phyloP scores from a whole-genome alignment of 2,329 filamentous ascomycete species.

The Trichophyton verrucosum region DNA sequence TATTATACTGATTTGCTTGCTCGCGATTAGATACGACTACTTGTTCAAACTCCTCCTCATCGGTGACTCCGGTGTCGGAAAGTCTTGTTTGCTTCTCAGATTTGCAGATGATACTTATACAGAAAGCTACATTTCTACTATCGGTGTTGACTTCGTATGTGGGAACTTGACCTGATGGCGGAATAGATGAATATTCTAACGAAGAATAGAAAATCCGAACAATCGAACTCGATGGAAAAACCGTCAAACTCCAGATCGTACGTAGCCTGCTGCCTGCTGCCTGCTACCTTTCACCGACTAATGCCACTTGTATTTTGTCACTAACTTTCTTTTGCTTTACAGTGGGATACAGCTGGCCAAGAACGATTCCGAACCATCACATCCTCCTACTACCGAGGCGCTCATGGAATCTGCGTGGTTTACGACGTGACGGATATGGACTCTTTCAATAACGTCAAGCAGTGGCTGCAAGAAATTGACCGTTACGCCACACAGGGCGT shows the following conservation, averaged over 20 bases:
- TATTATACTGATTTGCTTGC: constrained; percentile 5
- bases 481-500: constrained; percentile 97
- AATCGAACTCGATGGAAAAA: constrained; percentile 98
- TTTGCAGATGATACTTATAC: constrained; percentile 99
- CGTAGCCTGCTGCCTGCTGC: constrained; percentile 25
- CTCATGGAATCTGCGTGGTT: constrained; percentile 98
- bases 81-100: constrained; percentile 94
- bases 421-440: constrained; percentile 99
- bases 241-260: constrained; percentile 98
- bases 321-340: constrained; percentile 7
- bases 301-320: constrained; percentile 7
- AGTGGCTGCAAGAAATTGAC: constrained; percentile 99
- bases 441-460: constrained; percentile 99
- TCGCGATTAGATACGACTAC: constrained; percentile 80
- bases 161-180: neutral
- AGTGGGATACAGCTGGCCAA: constrained; percentile 99
- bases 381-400: constrained; percentile 97
- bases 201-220: constrained; percentile 85
- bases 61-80: constrained; percentile 99
- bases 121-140: constrained; percentile 98
- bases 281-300: neutral
- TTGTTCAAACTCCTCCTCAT: constrained; percentile 99
- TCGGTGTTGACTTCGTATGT: constrained; percentile 96
- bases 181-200: neutral
- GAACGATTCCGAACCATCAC: constrained; percentile 99